phyloP scores from a whole-genome alignment of 148 eudicot genomes.

The Rhododendron ferrugineum region DNA sequence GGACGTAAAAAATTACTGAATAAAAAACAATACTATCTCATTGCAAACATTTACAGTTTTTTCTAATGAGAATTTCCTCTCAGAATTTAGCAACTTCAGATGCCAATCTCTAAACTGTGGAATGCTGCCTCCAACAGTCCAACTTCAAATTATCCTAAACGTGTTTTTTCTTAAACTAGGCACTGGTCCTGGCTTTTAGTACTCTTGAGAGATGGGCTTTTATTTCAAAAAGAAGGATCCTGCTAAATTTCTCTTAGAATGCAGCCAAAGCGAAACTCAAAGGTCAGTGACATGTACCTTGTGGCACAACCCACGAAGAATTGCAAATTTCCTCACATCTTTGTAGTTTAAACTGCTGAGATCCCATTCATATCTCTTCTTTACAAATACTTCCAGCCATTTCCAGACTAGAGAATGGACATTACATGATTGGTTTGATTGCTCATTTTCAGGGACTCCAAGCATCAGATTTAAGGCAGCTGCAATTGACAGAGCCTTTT shows the following conservation, averaged over 20 bases:
- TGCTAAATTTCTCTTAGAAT: neutral
- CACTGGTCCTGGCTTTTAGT: neutral
- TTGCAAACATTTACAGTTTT: neutral
- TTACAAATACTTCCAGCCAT: conserved; percentile 82
- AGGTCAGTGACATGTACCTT: conserved; percentile 48
- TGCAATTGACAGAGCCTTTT: conserved; percentile 72
- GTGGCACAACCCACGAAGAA: conserved; percentile 95
- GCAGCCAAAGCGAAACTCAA: neutral
- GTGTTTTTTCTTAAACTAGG: neutral
- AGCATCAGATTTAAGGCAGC: conserved; percentile 85
- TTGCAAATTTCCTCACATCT: conserved; percentile 86
- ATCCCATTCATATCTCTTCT: conserved; percentile 89
- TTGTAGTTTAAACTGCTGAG: conserved; percentile 63
- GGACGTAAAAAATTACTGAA: neutral
- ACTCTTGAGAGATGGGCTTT: neutral
- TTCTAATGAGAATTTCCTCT: neutral
- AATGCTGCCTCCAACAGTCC: conserved; percentile 3
- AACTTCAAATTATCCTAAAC: neutral
- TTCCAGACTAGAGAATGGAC: conserved; percentile 62
- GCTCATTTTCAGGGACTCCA: conserved; percentile 52
- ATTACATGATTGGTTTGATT: conserved; percentile 32
- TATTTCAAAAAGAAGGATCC: neutral
- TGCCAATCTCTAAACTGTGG: neutral
- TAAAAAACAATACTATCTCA: neutral
- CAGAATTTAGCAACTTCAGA: neutral